Evolutionary conservation across 805 yeast genomes (phyloP), one percentile per base, ranked within the genome.

Genomic region (Schizosaccharomyces cryophilus): DNA sequence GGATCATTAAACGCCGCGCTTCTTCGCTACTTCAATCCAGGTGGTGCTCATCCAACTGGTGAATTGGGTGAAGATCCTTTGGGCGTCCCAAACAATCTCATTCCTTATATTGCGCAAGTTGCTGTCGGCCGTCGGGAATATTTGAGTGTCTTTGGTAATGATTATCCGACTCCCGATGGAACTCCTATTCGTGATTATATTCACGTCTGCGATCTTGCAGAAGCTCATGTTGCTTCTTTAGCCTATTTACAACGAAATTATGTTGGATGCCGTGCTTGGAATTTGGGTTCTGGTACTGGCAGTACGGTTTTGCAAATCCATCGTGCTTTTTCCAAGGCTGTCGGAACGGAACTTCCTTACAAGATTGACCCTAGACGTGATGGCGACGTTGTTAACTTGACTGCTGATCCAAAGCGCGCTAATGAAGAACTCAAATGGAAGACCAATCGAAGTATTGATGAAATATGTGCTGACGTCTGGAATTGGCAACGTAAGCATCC

Each of bases 21-120:
- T 60, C 73, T 86, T 67, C 77, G 93, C 62, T 86, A 85, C 71
- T 85, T 84, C 74, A 85, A 85, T 68, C 93, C 94, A 38, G 83
- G 84, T 65, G 94, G 94, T 51, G 90, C 93, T 21, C 94, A 85
- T 68, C 85, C 89, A 2, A 80, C 87, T 1, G 93, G 93, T 13
- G 71, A 80, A 42, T 75, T 85, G 63, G 94, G 94, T 47, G 94
- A 86, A 67, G 89, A 85, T 69, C 89, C 89, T 6, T 73, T 79
- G 63, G 89, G 89, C 15, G 75, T 80, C 60, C 90, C 94, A 58
- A 84, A 83, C 72, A 85, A 85, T 66, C 72, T 85, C 66, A 73
- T 86, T 64, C 93, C 93, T 4, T 82, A 74, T 68, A 74, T 85
- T 68, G 85, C 88, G 2, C 87, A 84, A 69, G 89, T 84, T 11